Evolutionary conservation across 176 grass and related monocot species (phyloP).

Genomic region (Typha latifolia): DNA sequence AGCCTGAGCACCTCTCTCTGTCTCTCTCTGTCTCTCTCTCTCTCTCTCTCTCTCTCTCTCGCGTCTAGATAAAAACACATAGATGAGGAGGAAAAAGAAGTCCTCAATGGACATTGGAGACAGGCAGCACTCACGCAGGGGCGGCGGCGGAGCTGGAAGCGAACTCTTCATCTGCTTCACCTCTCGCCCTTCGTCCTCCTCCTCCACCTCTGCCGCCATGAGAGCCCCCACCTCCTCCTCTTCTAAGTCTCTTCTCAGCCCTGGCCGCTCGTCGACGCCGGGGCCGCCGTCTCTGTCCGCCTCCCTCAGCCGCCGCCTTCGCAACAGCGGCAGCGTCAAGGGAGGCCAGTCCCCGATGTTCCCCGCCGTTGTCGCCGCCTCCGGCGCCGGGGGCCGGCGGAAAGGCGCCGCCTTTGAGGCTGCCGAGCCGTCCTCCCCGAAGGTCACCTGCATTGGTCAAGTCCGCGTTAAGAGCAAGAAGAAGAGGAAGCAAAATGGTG

Average conservation of each 20-base stretch:
- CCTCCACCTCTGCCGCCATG: slow-evolving; percentile 13
- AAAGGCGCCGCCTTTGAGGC: slow-evolving; percentile 49
- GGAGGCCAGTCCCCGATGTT: slow-evolving; percentile 97
- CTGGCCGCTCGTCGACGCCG: slow-evolving; percentile 25
- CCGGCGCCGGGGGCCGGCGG: slow-evolving; percentile 18
- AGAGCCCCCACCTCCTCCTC: slow-evolving; percentile 26
- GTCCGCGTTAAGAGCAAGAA: slow-evolving; percentile 81
- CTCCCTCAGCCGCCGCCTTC: slow-evolving; percentile 65
- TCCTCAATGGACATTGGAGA: too few relatives aligned
- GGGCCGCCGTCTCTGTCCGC: slow-evolving; percentile 44
- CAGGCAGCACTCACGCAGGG: too few relatives aligned
- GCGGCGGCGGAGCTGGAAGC: slow-evolving; percentile 7
- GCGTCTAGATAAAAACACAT: too few relatives aligned
- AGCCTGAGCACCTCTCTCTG: too few relatives aligned
- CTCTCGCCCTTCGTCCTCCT: slow-evolving; percentile 30
- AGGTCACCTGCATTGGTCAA: slow-evolving; percentile 96
- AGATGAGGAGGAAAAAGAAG: too few relatives aligned
- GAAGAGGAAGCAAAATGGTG: slow-evolving; percentile 31
- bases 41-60: too few relatives aligned
- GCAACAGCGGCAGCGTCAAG: slow-evolving; percentile 77
- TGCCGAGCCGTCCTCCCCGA: slow-evolving; percentile 78
- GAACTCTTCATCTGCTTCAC: slow-evolving; percentile 79
- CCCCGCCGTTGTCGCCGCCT: slow-evolving; percentile 31
- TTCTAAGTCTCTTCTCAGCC: slow-evolving; percentile 48
- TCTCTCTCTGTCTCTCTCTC: too few relatives aligned